Conservation (phyloP, 2,329 filamentous ascomycete species). For the Thyridium curvatum region DNA sequence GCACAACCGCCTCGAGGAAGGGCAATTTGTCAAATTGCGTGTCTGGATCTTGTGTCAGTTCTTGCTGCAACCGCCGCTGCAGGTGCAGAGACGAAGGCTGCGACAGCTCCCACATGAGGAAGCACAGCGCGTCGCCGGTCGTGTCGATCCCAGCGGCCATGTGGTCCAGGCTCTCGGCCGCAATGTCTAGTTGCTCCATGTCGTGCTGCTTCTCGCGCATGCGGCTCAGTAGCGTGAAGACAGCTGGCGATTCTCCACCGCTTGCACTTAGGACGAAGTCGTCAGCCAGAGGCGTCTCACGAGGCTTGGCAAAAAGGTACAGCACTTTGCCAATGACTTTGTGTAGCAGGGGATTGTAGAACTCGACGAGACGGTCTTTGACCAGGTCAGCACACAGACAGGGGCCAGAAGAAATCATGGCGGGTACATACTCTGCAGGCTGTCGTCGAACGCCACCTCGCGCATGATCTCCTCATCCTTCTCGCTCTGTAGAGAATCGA, state of each 20-base stretch:
- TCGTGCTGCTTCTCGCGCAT: conserved; percentile 42
- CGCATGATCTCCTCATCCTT: conserved; percentile 62
- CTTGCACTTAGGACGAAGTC: conserved; percentile 50
- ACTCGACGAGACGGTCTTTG: conserved; percentile 51
- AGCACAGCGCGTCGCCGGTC: conserved; percentile 62
- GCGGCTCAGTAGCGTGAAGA: conserved; percentile 53
- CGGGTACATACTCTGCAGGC: conserved; percentile 52
- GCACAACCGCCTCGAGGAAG: conserved; percentile 58
- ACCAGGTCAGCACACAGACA: neutral
- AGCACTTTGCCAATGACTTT: conserved; percentile 38
- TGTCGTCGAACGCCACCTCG: conserved; percentile 62
- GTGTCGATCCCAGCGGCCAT: conserved; percentile 69
- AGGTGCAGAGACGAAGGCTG: conserved; percentile 44
- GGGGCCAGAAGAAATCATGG: conserved; percentile 2
- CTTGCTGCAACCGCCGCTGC: conserved; percentile 46
- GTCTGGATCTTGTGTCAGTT: conserved; percentile 28
- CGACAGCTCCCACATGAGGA: conserved; percentile 66
- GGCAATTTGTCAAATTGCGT: conserved; percentile 41
- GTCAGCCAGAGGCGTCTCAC: conserved; percentile 53
- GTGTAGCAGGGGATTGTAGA: conserved; percentile 49
- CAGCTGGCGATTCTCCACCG: conserved; percentile 35
- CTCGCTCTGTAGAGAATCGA: conserved; percentile 47
- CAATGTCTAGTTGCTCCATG: conserved; percentile 48
- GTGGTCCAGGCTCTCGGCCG: conserved; percentile 65
- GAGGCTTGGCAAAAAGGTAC: conserved; percentile 43